A percentile compares a stretch with the other conserved stretches of the same genome.
Evolutionary conservation across 331 rosid genomes (phyloP).

Genomic region (Quercus tomentella): DNA sequence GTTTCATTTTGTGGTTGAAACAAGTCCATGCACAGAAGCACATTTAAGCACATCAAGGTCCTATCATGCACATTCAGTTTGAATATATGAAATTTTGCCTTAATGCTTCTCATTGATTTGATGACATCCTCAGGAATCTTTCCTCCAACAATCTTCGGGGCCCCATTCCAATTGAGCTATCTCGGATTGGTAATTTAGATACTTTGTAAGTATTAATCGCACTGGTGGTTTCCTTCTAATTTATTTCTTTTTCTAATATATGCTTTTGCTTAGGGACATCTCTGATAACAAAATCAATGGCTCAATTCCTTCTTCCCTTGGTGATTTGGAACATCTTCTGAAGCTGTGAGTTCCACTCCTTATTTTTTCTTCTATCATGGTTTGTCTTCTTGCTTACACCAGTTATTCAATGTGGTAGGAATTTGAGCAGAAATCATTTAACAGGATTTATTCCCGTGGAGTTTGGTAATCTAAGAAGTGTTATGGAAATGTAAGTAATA

Average conservation of each 20-base stretch:
- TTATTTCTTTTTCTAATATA: slow-evolving; percentile 11
- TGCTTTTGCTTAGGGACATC: slow-evolving; percentile 62
- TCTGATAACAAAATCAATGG: slow-evolving; percentile 74
- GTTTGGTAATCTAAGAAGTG: slow-evolving; percentile 91
- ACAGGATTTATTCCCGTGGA: slow-evolving; percentile 81
- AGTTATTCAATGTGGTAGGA: slow-evolving; percentile 39
- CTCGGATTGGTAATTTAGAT: slow-evolving; percentile 94
- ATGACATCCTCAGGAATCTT: slow-evolving; percentile 57
- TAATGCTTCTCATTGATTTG: not conserved
- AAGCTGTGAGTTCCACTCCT: slow-evolving; percentile 65
- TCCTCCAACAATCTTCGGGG: slow-evolving; percentile 79
- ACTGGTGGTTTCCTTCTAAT: not conserved
- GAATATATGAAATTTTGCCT: not conserved
- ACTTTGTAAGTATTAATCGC: slow-evolving; percentile 60
- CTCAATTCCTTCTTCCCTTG: slow-evolving; percentile 85
- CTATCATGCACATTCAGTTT: not conserved
- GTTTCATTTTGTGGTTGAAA: not conserved
- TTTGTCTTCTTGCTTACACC: slow-evolving; percentile 26
- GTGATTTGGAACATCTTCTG: slow-evolving; percentile 97
- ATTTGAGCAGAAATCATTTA: slow-evolving; percentile 78
- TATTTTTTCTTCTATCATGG: not conserved
- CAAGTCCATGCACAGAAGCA: not conserved
- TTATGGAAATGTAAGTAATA: slow-evolving; percentile 82
- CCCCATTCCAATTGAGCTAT: slow-evolving; percentile 80
- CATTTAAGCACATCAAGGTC: not conserved